These are phyloP conservation scores for Eucalyptus curtisii DNA, from an alignment of 345 rosid genomes.

Conservation along the genomic window DNA sequence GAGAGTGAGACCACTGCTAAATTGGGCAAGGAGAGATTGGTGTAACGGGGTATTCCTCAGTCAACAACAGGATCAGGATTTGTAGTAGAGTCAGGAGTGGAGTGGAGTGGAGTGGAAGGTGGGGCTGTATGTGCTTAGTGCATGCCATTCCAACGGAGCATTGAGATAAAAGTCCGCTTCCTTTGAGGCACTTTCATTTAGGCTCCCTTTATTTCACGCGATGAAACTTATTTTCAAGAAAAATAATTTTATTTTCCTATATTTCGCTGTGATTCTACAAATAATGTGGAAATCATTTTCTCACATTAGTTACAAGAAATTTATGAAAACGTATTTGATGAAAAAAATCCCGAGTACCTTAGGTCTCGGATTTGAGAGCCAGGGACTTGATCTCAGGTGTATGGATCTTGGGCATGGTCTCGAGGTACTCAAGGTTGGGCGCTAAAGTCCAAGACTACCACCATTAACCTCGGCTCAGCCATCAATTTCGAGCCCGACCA, in stretches of 20 bases:
- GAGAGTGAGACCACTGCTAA: neutral
- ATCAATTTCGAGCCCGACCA: neutral
- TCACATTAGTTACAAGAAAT: neutral
- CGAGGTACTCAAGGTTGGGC: neutral
- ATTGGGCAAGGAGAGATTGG: slow-evolving; percentile 5
- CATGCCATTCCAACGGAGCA: neutral
- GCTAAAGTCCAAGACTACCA: neutral
- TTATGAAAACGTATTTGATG: neutral
- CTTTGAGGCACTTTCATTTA: neutral
- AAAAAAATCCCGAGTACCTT: neutral
- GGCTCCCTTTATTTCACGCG: neutral
- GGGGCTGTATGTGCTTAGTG: neutral
- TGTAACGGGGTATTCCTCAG: neutral
- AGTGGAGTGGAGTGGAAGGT: neutral
- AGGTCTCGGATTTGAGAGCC: neutral
- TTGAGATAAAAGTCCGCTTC: neutral
- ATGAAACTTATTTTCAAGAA: neutral
- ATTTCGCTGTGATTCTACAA: neutral
- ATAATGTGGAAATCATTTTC: neutral
- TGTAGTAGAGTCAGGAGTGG: neutral
- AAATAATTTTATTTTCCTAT: neutral
- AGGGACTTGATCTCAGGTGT: neutral
- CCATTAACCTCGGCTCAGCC: neutral
- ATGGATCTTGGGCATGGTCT: neutral
- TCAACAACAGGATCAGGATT: neutral